These are phyloP conservation scores for Termitomyces sp. DNA, from an alignment of 768 basidiomycete species.

Conservation along the genomic window DNA sequence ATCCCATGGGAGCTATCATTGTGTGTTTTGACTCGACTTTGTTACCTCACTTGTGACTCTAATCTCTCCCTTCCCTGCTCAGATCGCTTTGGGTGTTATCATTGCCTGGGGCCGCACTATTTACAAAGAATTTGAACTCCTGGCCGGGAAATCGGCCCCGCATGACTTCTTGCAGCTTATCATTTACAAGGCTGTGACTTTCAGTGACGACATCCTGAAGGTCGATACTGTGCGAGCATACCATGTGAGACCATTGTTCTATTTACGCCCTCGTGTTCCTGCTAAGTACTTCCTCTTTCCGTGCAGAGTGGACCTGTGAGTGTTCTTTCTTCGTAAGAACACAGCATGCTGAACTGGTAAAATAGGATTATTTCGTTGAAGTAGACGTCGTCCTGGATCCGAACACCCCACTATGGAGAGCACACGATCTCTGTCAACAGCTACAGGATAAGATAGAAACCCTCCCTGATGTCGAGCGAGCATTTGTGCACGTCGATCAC, in stretches of 20 bases:
- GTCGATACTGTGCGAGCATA: conserved; percentile 94
- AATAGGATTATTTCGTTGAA: conserved; percentile 88
- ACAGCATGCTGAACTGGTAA: not conserved
- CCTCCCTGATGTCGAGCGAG: conserved; percentile 86
- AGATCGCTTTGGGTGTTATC: conserved; percentile 79
- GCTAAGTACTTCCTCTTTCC: conserved; percentile 2
- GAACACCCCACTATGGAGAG: conserved; percentile 84
- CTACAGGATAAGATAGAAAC: conserved; percentile 88
- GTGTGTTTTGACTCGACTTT: conserved; percentile 38
- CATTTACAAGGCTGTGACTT: conserved; percentile 91
- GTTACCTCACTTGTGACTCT: conserved; percentile 7
- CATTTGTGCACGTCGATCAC: conserved; percentile 95
- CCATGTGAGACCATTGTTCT: conserved; percentile 50
- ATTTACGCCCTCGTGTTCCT: conserved; percentile 5
- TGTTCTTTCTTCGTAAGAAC: conserved; percentile 8
- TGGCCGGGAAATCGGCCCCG: conserved; percentile 92
- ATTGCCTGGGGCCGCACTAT: conserved; percentile 74
- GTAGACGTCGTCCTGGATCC: conserved; percentile 93
- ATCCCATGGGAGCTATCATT: conserved; percentile 75
- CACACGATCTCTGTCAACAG: conserved; percentile 81
- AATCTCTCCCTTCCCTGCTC: conserved; percentile 4
- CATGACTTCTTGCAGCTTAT: conserved; percentile 88
- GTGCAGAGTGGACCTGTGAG: conserved; percentile 70
- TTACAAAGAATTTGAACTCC: conserved; percentile 75
- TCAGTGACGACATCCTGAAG: conserved; percentile 80